These are phyloP conservation scores for Dryas octopetala DNA, from an alignment of 306 rosid genomes.

Conservation along the genomic window DNA sequence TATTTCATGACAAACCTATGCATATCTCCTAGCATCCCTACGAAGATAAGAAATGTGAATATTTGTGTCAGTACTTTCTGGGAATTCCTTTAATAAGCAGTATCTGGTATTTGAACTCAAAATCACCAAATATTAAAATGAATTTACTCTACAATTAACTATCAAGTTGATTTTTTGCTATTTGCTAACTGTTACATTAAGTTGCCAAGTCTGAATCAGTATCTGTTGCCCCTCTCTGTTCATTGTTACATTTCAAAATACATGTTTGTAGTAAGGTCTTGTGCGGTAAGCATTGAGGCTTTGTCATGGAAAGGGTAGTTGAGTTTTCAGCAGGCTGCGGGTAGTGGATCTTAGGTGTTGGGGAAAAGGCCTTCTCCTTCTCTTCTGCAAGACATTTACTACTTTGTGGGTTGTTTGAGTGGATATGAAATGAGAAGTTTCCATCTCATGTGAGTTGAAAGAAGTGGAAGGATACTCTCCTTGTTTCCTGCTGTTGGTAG, in stretches of 20 bases:
- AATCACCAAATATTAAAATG: background rate
- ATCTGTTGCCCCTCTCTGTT: background rate
- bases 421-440: slow-evolving; percentile 1
- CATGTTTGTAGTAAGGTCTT: background rate
- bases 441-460: slow-evolving; percentile 5
- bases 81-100: background rate
- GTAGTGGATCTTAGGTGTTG: background rate
- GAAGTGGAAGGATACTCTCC: background rate
- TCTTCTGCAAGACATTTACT: background rate
- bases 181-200: background rate
- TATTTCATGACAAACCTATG: background rate
- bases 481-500: background rate
- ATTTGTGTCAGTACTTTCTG: background rate
- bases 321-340: background rate
- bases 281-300: background rate
- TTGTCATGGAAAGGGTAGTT: background rate
- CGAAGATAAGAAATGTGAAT: slow-evolving; percentile 1
- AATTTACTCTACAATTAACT: background rate
- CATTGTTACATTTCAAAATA: background rate
- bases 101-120: background rate
- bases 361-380: background rate
- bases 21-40: too few relatives aligned
- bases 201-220: background rate
- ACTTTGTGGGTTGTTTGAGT: background rate
- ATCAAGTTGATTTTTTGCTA: too few relatives aligned